Conservation (phyloP, 768 basidiomycete species). For the Lactifluus volemus region DNA sequence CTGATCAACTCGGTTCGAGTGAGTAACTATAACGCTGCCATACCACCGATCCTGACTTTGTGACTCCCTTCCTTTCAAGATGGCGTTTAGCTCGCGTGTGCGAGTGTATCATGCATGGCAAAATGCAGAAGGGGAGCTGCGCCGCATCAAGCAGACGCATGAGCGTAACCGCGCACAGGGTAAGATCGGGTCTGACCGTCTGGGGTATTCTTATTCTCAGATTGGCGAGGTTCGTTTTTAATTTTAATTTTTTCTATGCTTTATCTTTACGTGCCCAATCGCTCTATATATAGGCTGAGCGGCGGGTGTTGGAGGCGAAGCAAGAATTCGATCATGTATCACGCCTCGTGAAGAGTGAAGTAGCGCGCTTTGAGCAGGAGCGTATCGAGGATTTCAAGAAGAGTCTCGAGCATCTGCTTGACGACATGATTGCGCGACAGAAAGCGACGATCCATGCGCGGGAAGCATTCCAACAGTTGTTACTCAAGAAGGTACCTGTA, state of each 20-base stretch:
- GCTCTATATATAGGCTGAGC: constrained; percentile 54
- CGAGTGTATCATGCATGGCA: constrained; percentile 80
- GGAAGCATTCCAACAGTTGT: constrained; percentile 17
- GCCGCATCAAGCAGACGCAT: constrained; percentile 63
- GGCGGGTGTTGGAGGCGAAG: constrained; percentile 72
- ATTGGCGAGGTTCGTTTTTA: constrained; percentile 61
- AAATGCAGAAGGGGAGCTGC: constrained; percentile 62
- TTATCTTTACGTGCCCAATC: not conserved
- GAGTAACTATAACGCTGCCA: constrained; percentile 24
- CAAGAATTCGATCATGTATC: constrained; percentile 87
- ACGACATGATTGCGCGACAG: constrained; percentile 80
- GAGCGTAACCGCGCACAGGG: constrained; percentile 80
- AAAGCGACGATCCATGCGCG: constrained; percentile 44
- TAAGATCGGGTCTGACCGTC: constrained; percentile 56
- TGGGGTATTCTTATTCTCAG: constrained; percentile 65
- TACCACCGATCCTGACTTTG: not conserved
- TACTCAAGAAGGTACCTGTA: constrained; percentile 17
- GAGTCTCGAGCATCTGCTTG: constrained; percentile 72
- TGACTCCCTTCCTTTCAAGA: constrained; percentile 31
- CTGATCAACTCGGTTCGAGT: constrained; percentile 82
- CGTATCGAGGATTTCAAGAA: constrained; percentile 89
- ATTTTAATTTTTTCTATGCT: not conserved
- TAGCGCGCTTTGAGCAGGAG: constrained; percentile 87
- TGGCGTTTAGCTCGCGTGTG: constrained; percentile 82
- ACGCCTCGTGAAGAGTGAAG: constrained; percentile 81